Evolutionary conservation across 352 stramenopile species (phyloP), one percentile per base, ranked within the genome.

Genomic region (Phytophthora pseudosyringae): DNA sequence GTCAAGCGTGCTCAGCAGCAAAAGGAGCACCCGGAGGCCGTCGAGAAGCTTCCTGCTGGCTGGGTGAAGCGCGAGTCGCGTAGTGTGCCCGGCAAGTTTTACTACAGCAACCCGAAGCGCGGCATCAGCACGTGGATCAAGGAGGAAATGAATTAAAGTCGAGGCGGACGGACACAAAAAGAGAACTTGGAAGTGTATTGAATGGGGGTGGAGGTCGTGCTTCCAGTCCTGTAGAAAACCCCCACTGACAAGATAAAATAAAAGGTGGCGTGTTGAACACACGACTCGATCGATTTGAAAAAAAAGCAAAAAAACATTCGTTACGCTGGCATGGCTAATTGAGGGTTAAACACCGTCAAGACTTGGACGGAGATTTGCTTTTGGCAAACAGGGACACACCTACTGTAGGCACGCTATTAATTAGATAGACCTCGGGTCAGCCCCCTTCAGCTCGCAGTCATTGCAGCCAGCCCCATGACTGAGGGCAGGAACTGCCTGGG

Each of bases 101-200:
- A 96, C 73, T 96, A 96, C 73, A 94, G 86, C 63, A 91, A 96
- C 67, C 86, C 86, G 3, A 96, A 96, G 75, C 88, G 88, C 40
- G 88, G 88, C 58, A 89, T 96, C 67, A 96, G 88, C 66, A 96
- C 88, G 63, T 96, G 88, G 88, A 90, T 93, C 64, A 94, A 91
- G 61, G 85, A 91, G 56, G 85, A 94, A 64, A 91, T 93, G 82
- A 72, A 89, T 57, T 91, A 76, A 80, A 51, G 21, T 21, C 21
- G 21, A 21, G 21, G 21, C 21, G 21, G 21, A 21, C 21, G 21
- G 21, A 21, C 21, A 21, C 21, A 66, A 48, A 63, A 7, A 46
- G 62, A 59, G 41, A 47, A 52, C 56, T 69, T 49, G 49, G 10
- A 62, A 53, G 29, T 73, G 65, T 73, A 73, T 69, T 52, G 67